These are phyloP conservation scores for Zasmidium citrigriseum DNA, from an alignment of 2,329 filamentous ascomycete genomes.

Conservation along the genomic window DNA sequence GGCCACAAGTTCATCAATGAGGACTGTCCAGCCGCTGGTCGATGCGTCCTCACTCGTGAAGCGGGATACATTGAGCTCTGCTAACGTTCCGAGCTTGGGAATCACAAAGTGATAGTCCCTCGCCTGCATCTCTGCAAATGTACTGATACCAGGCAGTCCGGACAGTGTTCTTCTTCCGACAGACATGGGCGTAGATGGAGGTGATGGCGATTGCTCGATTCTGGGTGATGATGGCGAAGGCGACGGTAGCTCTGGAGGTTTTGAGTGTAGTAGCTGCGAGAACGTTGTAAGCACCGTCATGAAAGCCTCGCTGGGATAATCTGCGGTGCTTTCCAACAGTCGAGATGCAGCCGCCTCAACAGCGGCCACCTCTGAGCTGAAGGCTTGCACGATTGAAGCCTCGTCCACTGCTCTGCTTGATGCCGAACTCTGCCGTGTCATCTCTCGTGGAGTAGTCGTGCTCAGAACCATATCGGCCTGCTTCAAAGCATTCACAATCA, in stretches of 20 bases:
- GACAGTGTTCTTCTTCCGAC: slow-evolving; percentile 37
- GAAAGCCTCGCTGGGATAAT: slow-evolving; percentile 84
- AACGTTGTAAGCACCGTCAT: slow-evolving; percentile 74
- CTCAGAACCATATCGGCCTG: slow-evolving; percentile 86
- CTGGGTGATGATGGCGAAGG: slow-evolving; percentile 11
- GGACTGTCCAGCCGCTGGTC: slow-evolving; percentile 72
- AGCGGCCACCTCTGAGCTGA: slow-evolving; percentile 79
- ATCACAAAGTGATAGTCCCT: slow-evolving; percentile 51
- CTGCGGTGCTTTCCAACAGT: slow-evolving; percentile 86
- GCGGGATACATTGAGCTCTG: slow-evolving; percentile 53
- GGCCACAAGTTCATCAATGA: slow-evolving; percentile 58
- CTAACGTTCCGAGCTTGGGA: slow-evolving; percentile 50
- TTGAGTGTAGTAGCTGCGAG: slow-evolving; percentile 64
- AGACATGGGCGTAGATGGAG: slow-evolving; percentile 30
- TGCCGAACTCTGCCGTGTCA: slow-evolving; percentile 23
- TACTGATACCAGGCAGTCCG: slow-evolving; percentile 46
- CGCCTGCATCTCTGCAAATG: slow-evolving; percentile 38
- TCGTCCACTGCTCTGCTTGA: slow-evolving; percentile 26
- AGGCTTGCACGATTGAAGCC: slow-evolving; percentile 31
- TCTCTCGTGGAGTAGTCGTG: slow-evolving; percentile 35
- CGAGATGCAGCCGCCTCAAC: slow-evolving; percentile 85
- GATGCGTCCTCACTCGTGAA: slow-evolving; percentile 67
- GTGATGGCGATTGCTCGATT: slow-evolving; percentile 11
- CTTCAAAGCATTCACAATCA: slow-evolving; percentile 87
- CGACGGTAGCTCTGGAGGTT: slow-evolving; percentile 11